Evolutionary conservation across 129 eudicot species (phyloP).

Genomic region (Ambrosia trifida): DNA sequence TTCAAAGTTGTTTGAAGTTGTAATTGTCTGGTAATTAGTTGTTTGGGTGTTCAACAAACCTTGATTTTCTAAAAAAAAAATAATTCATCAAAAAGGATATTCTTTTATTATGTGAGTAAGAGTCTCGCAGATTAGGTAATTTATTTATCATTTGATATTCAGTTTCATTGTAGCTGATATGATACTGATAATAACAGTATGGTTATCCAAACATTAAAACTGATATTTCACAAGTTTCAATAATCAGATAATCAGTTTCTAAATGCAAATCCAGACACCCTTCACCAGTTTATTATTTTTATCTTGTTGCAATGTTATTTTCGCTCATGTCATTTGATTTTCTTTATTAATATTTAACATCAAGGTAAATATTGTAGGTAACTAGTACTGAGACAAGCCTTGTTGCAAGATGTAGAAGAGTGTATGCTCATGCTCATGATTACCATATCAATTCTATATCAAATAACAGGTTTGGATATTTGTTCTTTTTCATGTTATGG

Average conservation of each 20-base stretch:
- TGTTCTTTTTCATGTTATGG: background rate
- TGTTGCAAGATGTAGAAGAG: conserved; percentile 93
- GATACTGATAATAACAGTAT: conserved; percentile 5
- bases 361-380: conserved; percentile 51
- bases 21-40: background rate
- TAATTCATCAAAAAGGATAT: background rate
- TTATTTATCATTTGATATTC: background rate
- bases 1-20: conserved; percentile 10
- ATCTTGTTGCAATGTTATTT: conserved; percentile 6
- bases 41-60: background rate
- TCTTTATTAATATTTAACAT: conserved; percentile 10
- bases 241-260: background rate
- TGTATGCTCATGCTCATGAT: conserved; percentile 99
- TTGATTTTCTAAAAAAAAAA: background rate
- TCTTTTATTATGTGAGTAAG: background rate
- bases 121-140: background rate
- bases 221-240: background rate
- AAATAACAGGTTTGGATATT: conserved; percentile 70
- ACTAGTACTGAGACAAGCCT: conserved; percentile 88
- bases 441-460: conserved; percentile 98
- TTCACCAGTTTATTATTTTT: conserved; percentile 3
- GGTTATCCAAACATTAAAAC: background rate
- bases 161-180: conserved; percentile 2
- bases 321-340: background rate
- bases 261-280: conserved; percentile 2